Conservation (phyloP, 176 grass and related monocot genomes). For the Avena atlantica region DNA sequence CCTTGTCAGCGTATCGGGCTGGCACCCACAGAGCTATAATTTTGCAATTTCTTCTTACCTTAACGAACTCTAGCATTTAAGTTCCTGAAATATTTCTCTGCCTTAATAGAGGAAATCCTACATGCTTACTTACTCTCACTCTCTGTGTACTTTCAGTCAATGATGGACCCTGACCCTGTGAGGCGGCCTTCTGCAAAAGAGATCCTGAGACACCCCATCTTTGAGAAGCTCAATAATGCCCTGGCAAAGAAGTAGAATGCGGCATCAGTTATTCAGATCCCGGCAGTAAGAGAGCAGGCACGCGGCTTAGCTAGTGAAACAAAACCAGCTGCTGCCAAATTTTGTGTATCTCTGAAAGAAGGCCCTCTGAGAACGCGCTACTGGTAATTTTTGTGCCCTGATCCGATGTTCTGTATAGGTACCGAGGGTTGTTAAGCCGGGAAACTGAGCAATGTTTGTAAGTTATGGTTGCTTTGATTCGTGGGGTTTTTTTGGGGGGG, state of each 20-base stretch:
- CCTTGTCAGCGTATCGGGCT: neutral
- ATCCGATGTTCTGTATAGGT: conserved; percentile 46
- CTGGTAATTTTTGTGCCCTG: neutral
- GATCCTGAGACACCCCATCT: conserved; percentile 60
- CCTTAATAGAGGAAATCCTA: neutral
- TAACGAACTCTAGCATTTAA: neutral
- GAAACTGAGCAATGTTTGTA: conserved; percentile 15
- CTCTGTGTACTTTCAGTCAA: conserved; percentile 57
- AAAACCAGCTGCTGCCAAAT: conserved; percentile 25
- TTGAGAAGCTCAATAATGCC: conserved; percentile 62
- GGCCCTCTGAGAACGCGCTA: neutral
- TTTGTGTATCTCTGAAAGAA: conserved; percentile 47
- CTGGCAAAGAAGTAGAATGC: conserved; percentile 32
- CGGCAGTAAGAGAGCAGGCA: neutral
- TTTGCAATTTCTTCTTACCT: neutral
- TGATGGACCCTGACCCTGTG: conserved; percentile 93
- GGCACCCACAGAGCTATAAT: neutral
- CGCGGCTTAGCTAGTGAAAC: neutral
- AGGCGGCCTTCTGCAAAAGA: conserved; percentile 87
- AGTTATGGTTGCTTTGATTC: conserved; percentile 21
- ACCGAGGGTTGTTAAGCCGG: neutral
- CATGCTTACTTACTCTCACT: neutral
- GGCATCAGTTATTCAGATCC: neutral
- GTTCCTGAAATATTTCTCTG: conserved; percentile 4
- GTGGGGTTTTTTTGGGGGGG: conserved; percentile 21